Evolutionary conservation across 179 eudicot genomes (phyloP).

Genomic region (Drosera spatulata): DNA sequence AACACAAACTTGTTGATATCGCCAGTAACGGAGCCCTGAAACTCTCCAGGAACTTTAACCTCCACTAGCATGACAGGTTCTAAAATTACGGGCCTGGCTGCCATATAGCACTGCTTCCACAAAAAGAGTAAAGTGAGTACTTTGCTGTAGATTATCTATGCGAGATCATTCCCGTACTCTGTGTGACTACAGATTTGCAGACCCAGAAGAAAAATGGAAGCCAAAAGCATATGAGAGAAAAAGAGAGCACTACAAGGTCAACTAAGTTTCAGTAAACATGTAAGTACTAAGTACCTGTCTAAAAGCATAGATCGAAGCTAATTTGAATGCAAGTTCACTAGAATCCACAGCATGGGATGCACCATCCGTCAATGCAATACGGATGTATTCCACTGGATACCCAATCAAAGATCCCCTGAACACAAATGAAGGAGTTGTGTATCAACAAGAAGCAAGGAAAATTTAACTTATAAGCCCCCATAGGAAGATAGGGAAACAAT

Average conservation of each 20-base stretch:
- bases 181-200: too few species aligned
- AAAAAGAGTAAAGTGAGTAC: not conserved
- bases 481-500: too few species aligned
- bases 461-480: not conserved
- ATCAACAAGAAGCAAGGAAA: not conserved
- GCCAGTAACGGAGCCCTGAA: slow-evolving; percentile 90
- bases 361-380: slow-evolving; percentile 80
- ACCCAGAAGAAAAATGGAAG: too few species aligned
- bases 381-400: slow-evolving; percentile 82
- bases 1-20: slow-evolving; percentile 76
- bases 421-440: not conserved
- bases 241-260: too few species aligned
- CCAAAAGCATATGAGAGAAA: too few species aligned
- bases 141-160: not conserved
- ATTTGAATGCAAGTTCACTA: slow-evolving; percentile 96
- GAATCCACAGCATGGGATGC: slow-evolving; percentile 96
- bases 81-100: slow-evolving; percentile 79
- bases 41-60: slow-evolving; percentile 79
- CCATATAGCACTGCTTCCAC: slow-evolving; percentile 53
- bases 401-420: slow-evolving; percentile 93
- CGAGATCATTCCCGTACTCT: too few species aligned
- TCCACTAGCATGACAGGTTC: slow-evolving; percentile 98
- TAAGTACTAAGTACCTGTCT: slow-evolving; percentile 60
- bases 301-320: slow-evolving; percentile 91
- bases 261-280: not conserved